Conservation (phyloP, 1,139 yeast genomes). For the Entelexis paramagnoliae region DNA sequence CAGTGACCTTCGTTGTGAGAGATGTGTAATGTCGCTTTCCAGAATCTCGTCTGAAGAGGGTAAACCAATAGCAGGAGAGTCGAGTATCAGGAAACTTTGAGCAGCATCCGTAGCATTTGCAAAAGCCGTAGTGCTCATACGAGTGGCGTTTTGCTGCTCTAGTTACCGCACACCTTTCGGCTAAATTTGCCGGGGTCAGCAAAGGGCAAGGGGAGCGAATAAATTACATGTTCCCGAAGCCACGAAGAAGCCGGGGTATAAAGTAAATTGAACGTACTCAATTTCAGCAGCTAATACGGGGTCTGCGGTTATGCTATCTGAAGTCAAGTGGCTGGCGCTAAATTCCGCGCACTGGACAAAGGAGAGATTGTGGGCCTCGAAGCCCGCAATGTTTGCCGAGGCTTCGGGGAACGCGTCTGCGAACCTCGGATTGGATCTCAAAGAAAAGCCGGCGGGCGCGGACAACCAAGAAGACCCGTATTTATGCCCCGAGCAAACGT, state of each 20-base stretch:
- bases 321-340: not conserved
- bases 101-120: too few species aligned
- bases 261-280: not conserved
- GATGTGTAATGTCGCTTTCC: too few species aligned
- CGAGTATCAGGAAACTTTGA: too few species aligned
- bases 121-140: too few species aligned
- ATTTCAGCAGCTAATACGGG: not conserved
- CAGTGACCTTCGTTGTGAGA: too few species aligned
- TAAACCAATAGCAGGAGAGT: too few species aligned
- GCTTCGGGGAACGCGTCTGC: not conserved
- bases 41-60: too few species aligned
- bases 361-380: conserved; percentile 5
- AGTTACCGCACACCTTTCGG: too few species aligned
- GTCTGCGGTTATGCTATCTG: not conserved
- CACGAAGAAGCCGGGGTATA: not conserved
- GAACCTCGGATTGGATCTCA: not conserved
- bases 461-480: not conserved
- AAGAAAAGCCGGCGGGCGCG: not conserved
- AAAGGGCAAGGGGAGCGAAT: too few species aligned
- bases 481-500: not conserved
- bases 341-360: not conserved
- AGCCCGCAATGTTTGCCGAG: not conserved
- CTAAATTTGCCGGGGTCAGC: too few species aligned
- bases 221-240: too few species aligned
- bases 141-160: too few species aligned